These are phyloP conservation scores for Yamadazyma taylorii DNA, from an alignment of 1,139 yeast species.

Conservation along the genomic window DNA sequence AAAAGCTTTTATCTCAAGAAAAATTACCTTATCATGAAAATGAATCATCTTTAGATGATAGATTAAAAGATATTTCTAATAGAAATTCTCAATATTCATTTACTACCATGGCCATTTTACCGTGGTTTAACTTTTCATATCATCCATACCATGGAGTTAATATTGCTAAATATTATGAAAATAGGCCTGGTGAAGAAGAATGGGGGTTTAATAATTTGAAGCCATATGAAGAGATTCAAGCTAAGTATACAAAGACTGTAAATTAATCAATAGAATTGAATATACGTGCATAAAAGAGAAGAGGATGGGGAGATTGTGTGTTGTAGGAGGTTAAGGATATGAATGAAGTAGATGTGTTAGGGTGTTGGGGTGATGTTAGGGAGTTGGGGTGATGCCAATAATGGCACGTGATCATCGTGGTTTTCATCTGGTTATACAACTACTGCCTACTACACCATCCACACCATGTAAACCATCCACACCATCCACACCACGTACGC, in stretches of 20 bases:
- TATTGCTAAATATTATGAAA: conserved; percentile 66
- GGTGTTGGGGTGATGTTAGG: no score
- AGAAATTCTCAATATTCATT: conserved; percentile 79
- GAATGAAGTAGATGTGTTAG: no score
- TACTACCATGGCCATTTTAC: conserved; percentile 59
- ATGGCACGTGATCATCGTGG: no score
- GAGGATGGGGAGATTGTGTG: no score
- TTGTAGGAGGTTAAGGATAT: no score
- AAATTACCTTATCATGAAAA: conserved; percentile 66
- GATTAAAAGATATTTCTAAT: conserved; percentile 75
- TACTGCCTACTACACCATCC: no score
- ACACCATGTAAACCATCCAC: no score
- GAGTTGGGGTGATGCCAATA: no score
- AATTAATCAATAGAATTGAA: conserved; percentile 2
- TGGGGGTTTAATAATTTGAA: conserved; percentile 44
- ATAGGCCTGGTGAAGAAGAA: conserved; percentile 53
- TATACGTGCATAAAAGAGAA: conserved; percentile 3
- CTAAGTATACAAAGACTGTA: conserved; percentile 34
- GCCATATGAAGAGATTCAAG: conserved; percentile 48
- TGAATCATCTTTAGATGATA: conserved; percentile 59
- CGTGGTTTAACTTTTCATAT: conserved; percentile 80
- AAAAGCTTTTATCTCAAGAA: conserved; percentile 64
- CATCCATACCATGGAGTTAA: conserved; percentile 87
- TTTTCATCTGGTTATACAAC: no score
- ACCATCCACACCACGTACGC: no score